Evolutionary conservation across 768 basidiomycete species (phyloP).

Genomic region (Panaeolus cyanescens): DNA sequence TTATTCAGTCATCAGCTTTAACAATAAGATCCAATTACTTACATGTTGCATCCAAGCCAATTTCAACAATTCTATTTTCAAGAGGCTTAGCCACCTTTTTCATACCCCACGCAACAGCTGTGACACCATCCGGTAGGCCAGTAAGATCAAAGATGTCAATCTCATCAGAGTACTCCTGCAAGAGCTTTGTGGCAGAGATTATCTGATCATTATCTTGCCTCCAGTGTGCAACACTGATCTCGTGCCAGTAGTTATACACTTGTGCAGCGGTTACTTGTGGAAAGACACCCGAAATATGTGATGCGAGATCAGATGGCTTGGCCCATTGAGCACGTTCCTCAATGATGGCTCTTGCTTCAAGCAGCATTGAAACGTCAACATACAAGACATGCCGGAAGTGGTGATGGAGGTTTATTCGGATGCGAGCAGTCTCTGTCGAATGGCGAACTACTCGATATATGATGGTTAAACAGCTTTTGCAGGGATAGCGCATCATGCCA

Average conservation of each 20-base stretch:
- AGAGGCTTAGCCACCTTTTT: conserved; percentile 13
- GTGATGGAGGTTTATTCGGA: conserved; percentile 13
- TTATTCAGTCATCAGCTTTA: neutral
- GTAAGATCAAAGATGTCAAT: conserved; percentile 13
- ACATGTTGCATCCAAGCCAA: conserved; percentile 23
- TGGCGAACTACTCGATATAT: neutral
- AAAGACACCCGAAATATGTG: conserved; percentile 32
- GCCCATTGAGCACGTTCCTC: conserved; percentile 10
- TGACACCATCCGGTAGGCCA: conserved; percentile 20
- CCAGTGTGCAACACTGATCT: conserved; percentile 28
- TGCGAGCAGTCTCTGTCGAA: neutral
- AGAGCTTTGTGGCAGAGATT: conserved; percentile 19
- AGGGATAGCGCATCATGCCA: conserved; percentile 27
- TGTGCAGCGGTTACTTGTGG: conserved; percentile 24
- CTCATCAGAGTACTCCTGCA: conserved; percentile 13
- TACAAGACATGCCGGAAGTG: conserved; percentile 21
- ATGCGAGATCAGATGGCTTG: conserved; percentile 21
- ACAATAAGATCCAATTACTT: conserved; percentile 6
- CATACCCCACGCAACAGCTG: conserved; percentile 21
- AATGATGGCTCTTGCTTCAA: conserved; percentile 11
- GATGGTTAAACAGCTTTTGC: conserved; percentile 5
- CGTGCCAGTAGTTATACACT: conserved; percentile 26
- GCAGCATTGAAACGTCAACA: conserved; percentile 24
- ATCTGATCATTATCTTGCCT: conserved; percentile 21
- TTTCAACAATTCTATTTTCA: conserved; percentile 16